Conservation (phyloP, 306 rosid genomes). For the Abrus precatorius region DNA sequence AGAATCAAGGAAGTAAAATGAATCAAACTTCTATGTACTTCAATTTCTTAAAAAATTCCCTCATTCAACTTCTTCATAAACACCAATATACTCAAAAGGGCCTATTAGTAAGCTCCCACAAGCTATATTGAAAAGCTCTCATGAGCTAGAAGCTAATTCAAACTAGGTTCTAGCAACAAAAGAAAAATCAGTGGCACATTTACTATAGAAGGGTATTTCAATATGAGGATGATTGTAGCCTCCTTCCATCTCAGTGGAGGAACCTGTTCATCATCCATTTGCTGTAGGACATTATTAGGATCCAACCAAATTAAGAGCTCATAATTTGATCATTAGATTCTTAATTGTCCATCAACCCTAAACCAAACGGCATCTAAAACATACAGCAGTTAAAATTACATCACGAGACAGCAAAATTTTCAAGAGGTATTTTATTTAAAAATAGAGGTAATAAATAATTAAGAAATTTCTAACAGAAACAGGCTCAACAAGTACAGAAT, state of each 20-base stretch:
- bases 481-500: too few relatives aligned
- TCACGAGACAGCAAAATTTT: neutral
- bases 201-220: neutral
- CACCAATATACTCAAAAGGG: too few relatives aligned
- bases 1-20: too few relatives aligned
- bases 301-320: conserved; percentile 69
- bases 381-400: conserved; percentile 3
- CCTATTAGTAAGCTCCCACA: too few relatives aligned
- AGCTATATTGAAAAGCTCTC: too few relatives aligned
- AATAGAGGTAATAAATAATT: neutral
- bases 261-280: conserved; percentile 89
- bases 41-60: too few relatives aligned
- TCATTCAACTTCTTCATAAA: too few relatives aligned
- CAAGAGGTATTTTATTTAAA: neutral
- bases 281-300: conserved; percentile 74
- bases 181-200: neutral
- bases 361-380: neutral
- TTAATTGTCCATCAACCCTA: conserved; percentile 58
- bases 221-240: conserved; percentile 60
- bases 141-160: too few relatives aligned
- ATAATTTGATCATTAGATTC: conserved; percentile 54
- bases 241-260: conserved; percentile 73
- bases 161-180: neutral
- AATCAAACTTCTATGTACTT: too few relatives aligned
- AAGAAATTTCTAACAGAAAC: neutral